Evolutionary conservation across 176 grass and related monocot genomes (phyloP).

Genomic region (Otatea glauca): DNA sequence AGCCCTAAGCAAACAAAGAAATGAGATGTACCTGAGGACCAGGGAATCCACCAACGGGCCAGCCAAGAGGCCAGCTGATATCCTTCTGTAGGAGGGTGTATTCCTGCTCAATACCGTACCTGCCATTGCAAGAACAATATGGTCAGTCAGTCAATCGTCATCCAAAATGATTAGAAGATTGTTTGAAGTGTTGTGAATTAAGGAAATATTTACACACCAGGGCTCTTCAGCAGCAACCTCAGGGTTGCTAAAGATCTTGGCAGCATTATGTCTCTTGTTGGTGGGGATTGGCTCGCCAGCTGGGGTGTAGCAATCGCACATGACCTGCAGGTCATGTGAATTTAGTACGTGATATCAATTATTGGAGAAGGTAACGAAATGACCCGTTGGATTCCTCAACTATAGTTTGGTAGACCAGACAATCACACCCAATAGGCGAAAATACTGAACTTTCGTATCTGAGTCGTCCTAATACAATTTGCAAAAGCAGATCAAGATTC

Average conservation of each 20-base stretch:
- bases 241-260: constrained; percentile 82
- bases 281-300: constrained; percentile 88
- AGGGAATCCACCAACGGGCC: constrained; percentile 96
- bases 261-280: constrained; percentile 82
- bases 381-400: constrained; percentile 13
- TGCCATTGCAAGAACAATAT: constrained; percentile 21
- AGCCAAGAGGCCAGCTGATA: constrained; percentile 90
- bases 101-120: constrained; percentile 99
- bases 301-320: constrained; percentile 99
- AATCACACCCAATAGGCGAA: not conserved
- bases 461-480: not conserved
- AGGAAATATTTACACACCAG: constrained; percentile 56
- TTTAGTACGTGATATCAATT: constrained; percentile 36
- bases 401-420: constrained; percentile 34
- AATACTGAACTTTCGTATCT: not conserved
- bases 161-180: not conserved
- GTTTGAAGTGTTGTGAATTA: not conserved
- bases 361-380: constrained; percentile 14
- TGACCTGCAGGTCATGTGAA: constrained; percentile 62
- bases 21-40: constrained; percentile 72
- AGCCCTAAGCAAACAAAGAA: not conserved
- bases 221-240: constrained; percentile 75
- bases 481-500: not conserved
- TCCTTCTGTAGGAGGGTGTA: constrained; percentile 99
- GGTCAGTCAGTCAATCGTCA: not conserved